phyloP scores from a whole-genome alignment of 73 alveolate genomes.

The Paraurostyla sp. region DNA sequence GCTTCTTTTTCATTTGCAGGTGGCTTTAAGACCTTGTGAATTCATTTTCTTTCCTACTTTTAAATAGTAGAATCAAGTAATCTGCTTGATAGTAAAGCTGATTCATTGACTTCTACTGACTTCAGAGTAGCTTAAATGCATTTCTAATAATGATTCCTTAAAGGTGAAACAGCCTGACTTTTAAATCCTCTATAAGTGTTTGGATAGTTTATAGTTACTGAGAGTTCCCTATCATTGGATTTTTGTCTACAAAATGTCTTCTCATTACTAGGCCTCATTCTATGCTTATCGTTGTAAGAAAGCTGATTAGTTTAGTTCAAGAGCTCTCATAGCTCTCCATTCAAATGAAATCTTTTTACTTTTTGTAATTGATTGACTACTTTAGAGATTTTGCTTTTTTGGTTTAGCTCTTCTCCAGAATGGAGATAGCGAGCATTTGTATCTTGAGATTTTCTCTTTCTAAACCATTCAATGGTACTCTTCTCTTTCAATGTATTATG shows the following conservation, averaged over 20 bases:
- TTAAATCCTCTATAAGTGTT: background rate
- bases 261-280: background rate
- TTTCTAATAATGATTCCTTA: background rate
- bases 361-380: background rate
- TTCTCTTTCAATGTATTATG: background rate
- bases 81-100: slow-evolving; percentile 8
- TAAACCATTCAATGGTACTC: slow-evolving; percentile 34
- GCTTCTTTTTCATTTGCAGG: slow-evolving; percentile 36
- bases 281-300: background rate
- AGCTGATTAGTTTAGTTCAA: background rate
- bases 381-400: background rate
- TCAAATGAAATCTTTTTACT: background rate
- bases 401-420: slow-evolving; percentile 45
- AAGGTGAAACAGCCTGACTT: background rate
- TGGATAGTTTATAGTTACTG: background rate
- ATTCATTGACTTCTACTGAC: slow-evolving; percentile 29
- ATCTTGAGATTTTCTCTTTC: slow-evolving; percentile 28
- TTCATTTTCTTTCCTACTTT: background rate
- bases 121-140: slow-evolving; percentile 16
- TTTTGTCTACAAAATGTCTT: background rate
- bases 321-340: background rate
- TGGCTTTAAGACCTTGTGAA: slow-evolving; percentile 9
- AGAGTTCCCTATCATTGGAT: background rate
- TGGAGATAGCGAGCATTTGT: slow-evolving; percentile 13
- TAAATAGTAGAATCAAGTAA: background rate